Percentiles rank a stretch among this genome's conserved stretches.
Conservation (phyloP, 163 green algal species). For the Smithsoniella earleae region DNA sequence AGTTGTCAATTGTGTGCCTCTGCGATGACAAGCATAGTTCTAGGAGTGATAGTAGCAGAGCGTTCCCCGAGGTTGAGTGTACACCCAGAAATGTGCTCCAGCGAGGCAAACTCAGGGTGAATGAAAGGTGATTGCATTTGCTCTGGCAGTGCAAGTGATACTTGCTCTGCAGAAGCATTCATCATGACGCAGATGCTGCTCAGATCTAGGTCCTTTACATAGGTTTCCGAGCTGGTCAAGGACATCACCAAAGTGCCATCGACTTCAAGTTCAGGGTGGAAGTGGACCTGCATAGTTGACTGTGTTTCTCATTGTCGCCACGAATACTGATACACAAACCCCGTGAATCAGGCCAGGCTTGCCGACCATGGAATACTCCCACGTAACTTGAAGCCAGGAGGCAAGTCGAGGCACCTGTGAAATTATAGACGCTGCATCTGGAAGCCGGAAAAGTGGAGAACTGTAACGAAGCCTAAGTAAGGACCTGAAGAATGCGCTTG, state of each 20-base stretch:
- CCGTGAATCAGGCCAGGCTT: too few relatives aligned
- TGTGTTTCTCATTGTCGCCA: too few relatives aligned
- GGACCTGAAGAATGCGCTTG: slow-evolving; percentile 38
- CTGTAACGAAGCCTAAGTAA: slow-evolving; percentile 57
- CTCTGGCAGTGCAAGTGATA: background rate
- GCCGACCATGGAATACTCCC: too few relatives aligned
- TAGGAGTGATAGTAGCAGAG: background rate
- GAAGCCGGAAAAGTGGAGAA: slow-evolving; percentile 60
- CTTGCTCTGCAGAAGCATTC: background rate
- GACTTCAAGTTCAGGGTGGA: background rate
- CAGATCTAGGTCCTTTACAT: background rate
- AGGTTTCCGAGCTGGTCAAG: background rate
- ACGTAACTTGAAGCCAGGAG: background rate
- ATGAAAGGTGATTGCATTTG: background rate
- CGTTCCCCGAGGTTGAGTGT: background rate
- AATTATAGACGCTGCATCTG: slow-evolving; percentile 29
- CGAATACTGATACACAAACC: too few relatives aligned
- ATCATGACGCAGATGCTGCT: background rate
- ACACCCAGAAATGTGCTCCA: background rate
- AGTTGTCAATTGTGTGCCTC: too few relatives aligned
- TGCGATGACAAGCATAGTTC: background rate
- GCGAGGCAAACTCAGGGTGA: background rate
- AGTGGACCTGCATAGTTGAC: background rate
- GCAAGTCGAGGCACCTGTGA: background rate
- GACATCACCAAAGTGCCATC: background rate